Base-by-base conservation (phyloP, 495 filamentous ascomycete species). In the Aspergillus ellipticus region DNA sequence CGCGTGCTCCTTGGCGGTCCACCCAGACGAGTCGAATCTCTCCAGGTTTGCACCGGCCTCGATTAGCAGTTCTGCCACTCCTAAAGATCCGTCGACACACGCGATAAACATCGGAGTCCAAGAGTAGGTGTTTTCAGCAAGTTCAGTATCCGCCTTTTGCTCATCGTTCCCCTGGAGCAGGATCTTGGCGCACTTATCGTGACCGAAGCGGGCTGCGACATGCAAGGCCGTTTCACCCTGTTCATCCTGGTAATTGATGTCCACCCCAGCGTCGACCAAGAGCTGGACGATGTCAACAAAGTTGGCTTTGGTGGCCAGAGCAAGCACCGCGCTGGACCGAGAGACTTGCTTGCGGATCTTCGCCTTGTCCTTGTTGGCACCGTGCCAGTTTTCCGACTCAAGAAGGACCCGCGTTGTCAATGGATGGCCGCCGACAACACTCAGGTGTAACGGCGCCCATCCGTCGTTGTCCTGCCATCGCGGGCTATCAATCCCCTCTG, bases 41-140 rank as follows among this genome's bases (percentile, higher is more conserved):
- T 86, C 85, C 13, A 91, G 65, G 49, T 94, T 82, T 1, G 88
- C 88, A 0, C 89, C 89, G 24, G 88, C 86, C 21, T 83, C 80
- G 42, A 96, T 78, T 9, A 98, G 78, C 43, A 90, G 80, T 65
- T 89, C 82, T 17, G 94, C 88, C 29, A 95, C 82, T 0, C 79
- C 68, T 29, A 91, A 66, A 53, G 89, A 83, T 0, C 91, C 92
- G 57, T 97, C 93, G 0, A 97, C 93, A 54, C 87, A 87, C 15
- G 95, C 91, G 58, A 95, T 82, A 60, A 97, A 95, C 4, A 98
- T 72, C 5, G 95, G 90, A 0, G 93, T 96, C 93, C 95, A 97
- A 1, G 85, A 85, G 64, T 94, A 97, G 0, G 85, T 88, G 42
- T 87, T 87, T 65, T 98, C 94, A 0, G 83, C 72, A 28, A 96